Evolutionary conservation across 2,329 filamentous ascomycete species (phyloP).

Genomic region (Aspergillus niger): DNA sequence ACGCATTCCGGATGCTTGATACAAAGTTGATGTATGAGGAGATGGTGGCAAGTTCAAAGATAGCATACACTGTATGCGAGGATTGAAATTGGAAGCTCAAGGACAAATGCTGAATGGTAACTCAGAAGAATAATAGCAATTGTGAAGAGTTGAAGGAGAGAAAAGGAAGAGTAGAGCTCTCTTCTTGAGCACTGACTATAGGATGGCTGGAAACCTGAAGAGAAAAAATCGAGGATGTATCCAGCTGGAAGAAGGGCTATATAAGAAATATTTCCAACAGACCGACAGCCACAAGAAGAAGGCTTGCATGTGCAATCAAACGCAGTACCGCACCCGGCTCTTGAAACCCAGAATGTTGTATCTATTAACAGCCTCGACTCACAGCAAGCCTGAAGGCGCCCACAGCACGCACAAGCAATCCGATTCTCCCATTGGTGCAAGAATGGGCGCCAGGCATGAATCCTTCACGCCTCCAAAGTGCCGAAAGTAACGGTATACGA

Average conservation of each 20-base stretch:
- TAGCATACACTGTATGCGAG: background rate
- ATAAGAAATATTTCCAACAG: background rate
- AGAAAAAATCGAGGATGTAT: background rate
- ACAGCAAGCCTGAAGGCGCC: constrained; percentile 30
- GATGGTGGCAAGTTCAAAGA: background rate
- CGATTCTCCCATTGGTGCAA: constrained; percentile 25
- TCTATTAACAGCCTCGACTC: constrained; percentile 31
- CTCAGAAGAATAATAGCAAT: background rate
- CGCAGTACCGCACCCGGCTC: constrained; percentile 21
- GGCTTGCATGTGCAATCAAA: constrained; percentile 24
- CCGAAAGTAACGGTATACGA: constrained; percentile 1
- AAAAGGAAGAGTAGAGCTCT: background rate
- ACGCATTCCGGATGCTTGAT: constrained; percentile 22
- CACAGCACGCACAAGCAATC: constrained; percentile 20
- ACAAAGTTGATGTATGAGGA: background rate
- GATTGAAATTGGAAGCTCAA: background rate
- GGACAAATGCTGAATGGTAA: background rate
- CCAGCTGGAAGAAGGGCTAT: constrained; percentile 9
- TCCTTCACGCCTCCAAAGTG: constrained; percentile 11
- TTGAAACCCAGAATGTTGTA: constrained; percentile 27
- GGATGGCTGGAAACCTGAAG: background rate
- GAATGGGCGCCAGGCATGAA: constrained; percentile 24
- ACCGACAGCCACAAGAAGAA: background rate
- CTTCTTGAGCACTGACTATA: background rate
- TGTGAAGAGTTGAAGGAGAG: background rate